Conservation (phyloP, 495 filamentous ascomycete species). For the Pyrenopolyporus hunteri region DNA sequence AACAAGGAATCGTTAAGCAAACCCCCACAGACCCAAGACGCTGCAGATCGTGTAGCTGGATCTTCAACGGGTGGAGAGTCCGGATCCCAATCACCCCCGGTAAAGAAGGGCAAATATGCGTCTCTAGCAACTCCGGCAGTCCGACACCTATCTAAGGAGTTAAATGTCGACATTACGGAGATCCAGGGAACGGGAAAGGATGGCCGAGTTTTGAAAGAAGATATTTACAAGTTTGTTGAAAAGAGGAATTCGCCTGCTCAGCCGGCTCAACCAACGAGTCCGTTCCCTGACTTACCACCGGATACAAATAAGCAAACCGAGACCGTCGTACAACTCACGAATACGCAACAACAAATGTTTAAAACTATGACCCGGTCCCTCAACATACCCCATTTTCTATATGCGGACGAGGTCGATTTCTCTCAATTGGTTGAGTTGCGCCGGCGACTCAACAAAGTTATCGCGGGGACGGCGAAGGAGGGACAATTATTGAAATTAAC, state of each 20-base stretch:
- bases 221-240: slow-evolving; percentile 76
- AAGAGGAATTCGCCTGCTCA: slow-evolving; percentile 43
- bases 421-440: slow-evolving; percentile 73
- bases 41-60: slow-evolving; percentile 12
- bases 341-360: slow-evolving; percentile 92
- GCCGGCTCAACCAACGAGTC: slow-evolving; percentile 23
- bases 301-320: slow-evolving; percentile 63
- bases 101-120: slow-evolving; percentile 60
- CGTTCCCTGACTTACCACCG: slow-evolving; percentile 37
- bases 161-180: slow-evolving; percentile 75
- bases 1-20: slow-evolving; percentile 34
- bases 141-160: slow-evolving; percentile 80
- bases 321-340: slow-evolving; percentile 67
- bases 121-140: slow-evolving; percentile 91
- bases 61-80: slow-evolving; percentile 6
- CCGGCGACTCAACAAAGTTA: slow-evolving; percentile 65
- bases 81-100: slow-evolving; percentile 12
- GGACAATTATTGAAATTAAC: slow-evolving; percentile 68
- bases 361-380: slow-evolving; percentile 96
- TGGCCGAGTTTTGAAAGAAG: slow-evolving; percentile 90
- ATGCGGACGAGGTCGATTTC: slow-evolving; percentile 84
- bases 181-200: slow-evolving; percentile 88
- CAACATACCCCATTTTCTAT: slow-evolving; percentile 91
- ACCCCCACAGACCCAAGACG: slow-evolving; percentile 14
- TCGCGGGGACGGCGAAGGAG: slow-evolving; percentile 47